A percentile compares a stretch with the other conserved stretches of the same genome.
phyloP scores from a whole-genome alignment of 2,329 filamentous ascomycete genomes.

The Ceratocystis huliohia region DNA sequence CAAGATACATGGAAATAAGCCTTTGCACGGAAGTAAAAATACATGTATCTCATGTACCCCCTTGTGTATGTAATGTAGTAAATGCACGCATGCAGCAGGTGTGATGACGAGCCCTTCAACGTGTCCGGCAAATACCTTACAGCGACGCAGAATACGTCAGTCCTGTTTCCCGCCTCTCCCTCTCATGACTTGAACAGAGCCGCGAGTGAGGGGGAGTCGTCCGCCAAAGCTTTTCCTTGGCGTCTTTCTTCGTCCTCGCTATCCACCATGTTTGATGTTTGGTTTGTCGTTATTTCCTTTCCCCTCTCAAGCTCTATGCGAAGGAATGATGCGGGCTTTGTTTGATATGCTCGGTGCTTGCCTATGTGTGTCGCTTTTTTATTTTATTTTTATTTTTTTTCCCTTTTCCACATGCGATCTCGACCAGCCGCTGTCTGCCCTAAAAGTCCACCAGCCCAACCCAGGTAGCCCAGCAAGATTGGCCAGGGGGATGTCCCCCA shows the following conservation, averaged over 20 bases:
- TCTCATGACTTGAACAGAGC: too few species aligned
- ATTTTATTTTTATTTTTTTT: not conserved
- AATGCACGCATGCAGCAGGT: not conserved
- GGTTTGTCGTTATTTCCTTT: too few species aligned
- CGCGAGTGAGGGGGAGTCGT: too few species aligned
- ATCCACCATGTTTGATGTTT: too few species aligned
- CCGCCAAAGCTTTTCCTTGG: too few species aligned
- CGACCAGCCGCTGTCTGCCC: not conserved
- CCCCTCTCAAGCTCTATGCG: too few species aligned
- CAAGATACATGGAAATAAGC: not conserved
- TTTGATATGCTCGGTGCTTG: too few species aligned
- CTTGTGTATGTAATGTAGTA: not conserved
- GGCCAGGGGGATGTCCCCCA: not conserved
- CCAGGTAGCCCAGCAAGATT: not conserved
- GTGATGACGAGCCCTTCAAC: not conserved
- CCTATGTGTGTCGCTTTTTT: not conserved
- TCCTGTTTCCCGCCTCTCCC: not conserved
- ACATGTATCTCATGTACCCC: not conserved
- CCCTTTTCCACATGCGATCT: not conserved
- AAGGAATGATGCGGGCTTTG: too few species aligned
- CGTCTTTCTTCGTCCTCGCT: too few species aligned
- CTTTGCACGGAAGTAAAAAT: not conserved
- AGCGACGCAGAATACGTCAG: not conserved
- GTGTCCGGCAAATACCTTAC: not conserved
- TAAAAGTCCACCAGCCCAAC: not conserved